Base-by-base conservation (phyloP, 768 basidiomycete genomes). In the Suillus brevipes region DNA sequence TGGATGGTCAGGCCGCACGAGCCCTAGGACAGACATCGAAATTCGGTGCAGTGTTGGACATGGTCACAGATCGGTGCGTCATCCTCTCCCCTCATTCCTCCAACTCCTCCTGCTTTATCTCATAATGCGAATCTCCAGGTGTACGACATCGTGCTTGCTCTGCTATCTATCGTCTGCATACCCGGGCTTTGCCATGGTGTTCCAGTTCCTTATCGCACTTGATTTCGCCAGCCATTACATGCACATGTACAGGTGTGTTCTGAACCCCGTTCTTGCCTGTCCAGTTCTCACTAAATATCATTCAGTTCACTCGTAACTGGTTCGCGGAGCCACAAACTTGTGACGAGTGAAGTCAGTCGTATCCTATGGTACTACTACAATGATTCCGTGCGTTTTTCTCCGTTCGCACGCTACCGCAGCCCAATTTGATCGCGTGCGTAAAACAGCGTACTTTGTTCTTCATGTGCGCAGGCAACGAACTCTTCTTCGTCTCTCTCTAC, bases 211-310 rank as follows among this genome's bases (percentile, higher is more conserved):
- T 66, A 99, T 99, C 78, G 88, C 96, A 0, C 87, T 99, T 64
- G 97, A 99, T 77, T 99, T 99, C 76, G 90, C 92, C 71, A 97
- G 94, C 70, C 97, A 99, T 78, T 99, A 99, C 79, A 98, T 99
- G 88, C 97, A 99, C 77, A 99, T 99, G 97, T 97, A 98, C 78
- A 97, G 97, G 97, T 96, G 71, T 61, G 84, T 72, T 69, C 18
- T 42, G 16, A 13, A 18, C 25, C 65, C 28, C 23, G 43, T 6
- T 3, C 34, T 13, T 25, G 16, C 62, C 58, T 49, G 62, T 61
- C 6, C 3, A 43, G 1, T 9, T 25, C 34, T 37, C 13, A 43
- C 34, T 14, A 42, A 23, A 18, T 47, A 67, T 9, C 13, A 13
- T 10, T 38, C 16, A 99, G 97, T 72, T 97, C 97, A 38, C 85